A percentile compares a stretch with the other conserved stretches of the same genome.
These are phyloP conservation scores for Fusarium tricinctum DNA, from an alignment of 2,329 filamentous ascomycete species.

Conservation along the genomic window DNA sequence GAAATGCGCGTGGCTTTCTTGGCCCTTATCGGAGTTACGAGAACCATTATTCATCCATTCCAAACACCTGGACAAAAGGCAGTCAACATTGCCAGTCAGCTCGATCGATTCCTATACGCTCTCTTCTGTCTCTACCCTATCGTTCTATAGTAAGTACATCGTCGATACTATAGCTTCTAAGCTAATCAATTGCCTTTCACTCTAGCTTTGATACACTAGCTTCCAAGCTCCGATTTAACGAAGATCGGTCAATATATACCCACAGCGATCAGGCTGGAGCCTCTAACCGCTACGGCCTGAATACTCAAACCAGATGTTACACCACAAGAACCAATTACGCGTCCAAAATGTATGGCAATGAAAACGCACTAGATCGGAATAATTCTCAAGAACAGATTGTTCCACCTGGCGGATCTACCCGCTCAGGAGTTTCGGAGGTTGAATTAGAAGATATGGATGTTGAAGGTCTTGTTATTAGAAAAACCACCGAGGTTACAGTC, in stretches of 20 bases:
- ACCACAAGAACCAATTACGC: constrained; percentile 24
- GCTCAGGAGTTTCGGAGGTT: constrained; percentile 19
- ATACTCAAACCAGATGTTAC: constrained; percentile 29
- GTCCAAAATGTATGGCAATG: constrained; percentile 7
- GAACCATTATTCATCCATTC: constrained; percentile 59
- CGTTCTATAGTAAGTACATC: constrained; percentile 54
- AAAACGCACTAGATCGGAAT: constrained; percentile 5
- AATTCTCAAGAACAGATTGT: constrained; percentile 30
- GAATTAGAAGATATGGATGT: constrained; percentile 27
- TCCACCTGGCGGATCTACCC: constrained; percentile 24
- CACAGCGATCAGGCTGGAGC: constrained; percentile 20
- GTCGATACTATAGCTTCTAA: accelerated
- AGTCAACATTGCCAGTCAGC: constrained; percentile 53
- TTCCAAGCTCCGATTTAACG: constrained; percentile 49
- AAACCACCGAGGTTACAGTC: constrained; percentile 42
- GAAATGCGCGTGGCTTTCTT: constrained; percentile 57
- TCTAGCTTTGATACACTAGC: constrained; percentile 54
- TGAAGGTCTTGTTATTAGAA: constrained; percentile 37
- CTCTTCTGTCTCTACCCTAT: constrained; percentile 58
- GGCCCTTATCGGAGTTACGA: constrained; percentile 55
- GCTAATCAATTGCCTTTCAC: neutral
- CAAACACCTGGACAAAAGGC: constrained; percentile 55
- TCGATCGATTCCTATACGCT: constrained; percentile 59
- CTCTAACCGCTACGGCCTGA: constrained; percentile 5
- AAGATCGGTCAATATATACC: constrained; percentile 26